Base-by-base conservation (phyloP, 768 basidiomycete genomes). In the Lentinus tigrinus region DNA sequence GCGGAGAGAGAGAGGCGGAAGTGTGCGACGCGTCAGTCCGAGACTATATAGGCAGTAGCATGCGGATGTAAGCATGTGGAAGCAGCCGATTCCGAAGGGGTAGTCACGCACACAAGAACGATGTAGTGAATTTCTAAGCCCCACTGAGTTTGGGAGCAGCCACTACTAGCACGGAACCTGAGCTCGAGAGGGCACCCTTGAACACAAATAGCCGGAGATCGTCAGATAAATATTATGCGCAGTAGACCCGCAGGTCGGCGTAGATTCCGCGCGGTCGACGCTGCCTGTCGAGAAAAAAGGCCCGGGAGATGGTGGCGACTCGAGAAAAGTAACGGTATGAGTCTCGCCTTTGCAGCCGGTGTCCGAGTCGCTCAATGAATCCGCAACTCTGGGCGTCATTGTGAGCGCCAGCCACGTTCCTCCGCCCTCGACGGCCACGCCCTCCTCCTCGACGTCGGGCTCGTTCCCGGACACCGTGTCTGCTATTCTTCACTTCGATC, bases 391-490 rank as follows among this genome's bases (percentile, higher is more conserved):
- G n/a, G n/a, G n/a, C n/a, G n/a, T n/a, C n/a, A n/a, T 19, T 8
- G 23, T 21, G 42, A 43, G 43, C 43, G 43, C 43, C 53, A 44
- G 53, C 53, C 44, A 23, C 23, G 24, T n/a, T 44, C 31, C 21
- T 36, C 40, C 28, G 27, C 40, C 28, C 52, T 19, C 42, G 39
- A 10, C 26, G 11, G 4, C 21, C n/a, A 14, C 16, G 51, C 24
- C 14, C 11, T 13, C 52, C 24, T 5, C 42, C 43, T 54, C 53
- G 54, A 53, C 57, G 28, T 42, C 52, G 53, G 49, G 34, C 52
- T 46, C 58, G 24, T 37, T 34, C 38, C 42, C 53, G 16, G n/a
- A 10, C 48, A 26, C 7, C 37, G n/a, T 13, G 23, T 14, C 40
- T 26, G 16, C n/a, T n/a, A 4, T 31, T 21, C 19, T 2, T 5